Conservation (phyloP, 768 basidiomycete genomes). For the Termitomyces sp. region DNA sequence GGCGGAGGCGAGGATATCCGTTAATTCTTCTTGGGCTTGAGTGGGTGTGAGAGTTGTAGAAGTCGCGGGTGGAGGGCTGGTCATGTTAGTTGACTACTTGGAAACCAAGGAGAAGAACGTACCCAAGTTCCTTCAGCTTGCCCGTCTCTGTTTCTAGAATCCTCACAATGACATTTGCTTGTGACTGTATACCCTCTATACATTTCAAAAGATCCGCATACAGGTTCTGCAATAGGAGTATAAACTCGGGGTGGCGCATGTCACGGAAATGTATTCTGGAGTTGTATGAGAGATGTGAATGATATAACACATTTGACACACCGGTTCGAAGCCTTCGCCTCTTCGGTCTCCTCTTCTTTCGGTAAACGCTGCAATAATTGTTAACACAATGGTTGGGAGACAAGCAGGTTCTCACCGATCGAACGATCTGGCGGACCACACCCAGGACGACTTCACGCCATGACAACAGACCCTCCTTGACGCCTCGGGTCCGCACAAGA, state of each 20-base stretch:
- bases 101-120: not conserved
- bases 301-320: not conserved
- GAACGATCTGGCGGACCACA: constrained; percentile 56
- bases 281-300: constrained; percentile 25
- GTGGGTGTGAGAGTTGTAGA: constrained; percentile 26
- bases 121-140: constrained; percentile 1
- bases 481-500: constrained; percentile 67
- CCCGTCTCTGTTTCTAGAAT: constrained; percentile 41
- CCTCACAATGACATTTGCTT: constrained; percentile 54
- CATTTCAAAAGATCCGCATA: constrained; percentile 61
- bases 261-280: constrained; percentile 55
- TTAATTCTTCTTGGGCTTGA: constrained; percentile 58
- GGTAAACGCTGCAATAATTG: constrained; percentile 30
- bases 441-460: constrained; percentile 70
- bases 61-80: constrained; percentile 6
- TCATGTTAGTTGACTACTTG: not conserved
- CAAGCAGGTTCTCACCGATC: constrained; percentile 43
- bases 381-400: constrained; percentile 7
- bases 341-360: not conserved
- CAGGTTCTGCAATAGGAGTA: constrained; percentile 54
- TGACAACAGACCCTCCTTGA: constrained; percentile 62
- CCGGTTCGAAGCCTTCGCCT: not conserved
- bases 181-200: constrained; percentile 64
- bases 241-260: constrained; percentile 69
- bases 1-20: constrained; percentile 73